Evolutionary conservation across 257 asterid species (phyloP).

Genomic region (Salvia splendens): DNA sequence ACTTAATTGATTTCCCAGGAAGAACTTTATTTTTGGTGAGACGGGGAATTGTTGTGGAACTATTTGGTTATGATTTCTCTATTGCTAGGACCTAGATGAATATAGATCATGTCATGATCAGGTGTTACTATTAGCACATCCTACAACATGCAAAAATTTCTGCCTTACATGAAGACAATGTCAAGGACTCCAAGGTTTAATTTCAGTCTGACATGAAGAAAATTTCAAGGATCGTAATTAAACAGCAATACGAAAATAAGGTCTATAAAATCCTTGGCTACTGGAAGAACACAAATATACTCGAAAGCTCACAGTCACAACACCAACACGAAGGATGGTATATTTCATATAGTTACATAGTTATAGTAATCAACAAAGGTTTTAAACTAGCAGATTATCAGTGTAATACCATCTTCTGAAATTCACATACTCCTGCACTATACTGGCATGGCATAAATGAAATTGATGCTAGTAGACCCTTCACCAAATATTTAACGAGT

Average conservation of each 20-base stretch:
- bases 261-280: not conserved
- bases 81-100: not conserved
- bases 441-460: slow-evolving; percentile 8
- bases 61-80: not conserved
- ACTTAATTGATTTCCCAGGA: not conserved
- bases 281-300: slow-evolving; percentile 8
- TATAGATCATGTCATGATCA: not conserved
- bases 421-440: not conserved
- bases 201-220: too few species aligned
- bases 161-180: not conserved
- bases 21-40: not conserved
- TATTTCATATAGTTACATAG: not conserved
- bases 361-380: not conserved
- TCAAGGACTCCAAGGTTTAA: slow-evolving; percentile 16
- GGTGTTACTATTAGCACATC: not conserved
- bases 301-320: slow-evolving; percentile 1
- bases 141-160: not conserved
- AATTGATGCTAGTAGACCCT: not conserved
- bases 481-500: not conserved
- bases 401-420: slow-evolving; percentile 6
- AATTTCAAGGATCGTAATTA: not conserved
- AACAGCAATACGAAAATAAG: not conserved
- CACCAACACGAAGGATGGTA: slow-evolving; percentile 3
- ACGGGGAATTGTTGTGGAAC: not conserved
- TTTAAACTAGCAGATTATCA: not conserved